Evolutionary conservation across 2,329 filamentous ascomycete species (phyloP).

Genomic region (Fusarium clavum): DNA sequence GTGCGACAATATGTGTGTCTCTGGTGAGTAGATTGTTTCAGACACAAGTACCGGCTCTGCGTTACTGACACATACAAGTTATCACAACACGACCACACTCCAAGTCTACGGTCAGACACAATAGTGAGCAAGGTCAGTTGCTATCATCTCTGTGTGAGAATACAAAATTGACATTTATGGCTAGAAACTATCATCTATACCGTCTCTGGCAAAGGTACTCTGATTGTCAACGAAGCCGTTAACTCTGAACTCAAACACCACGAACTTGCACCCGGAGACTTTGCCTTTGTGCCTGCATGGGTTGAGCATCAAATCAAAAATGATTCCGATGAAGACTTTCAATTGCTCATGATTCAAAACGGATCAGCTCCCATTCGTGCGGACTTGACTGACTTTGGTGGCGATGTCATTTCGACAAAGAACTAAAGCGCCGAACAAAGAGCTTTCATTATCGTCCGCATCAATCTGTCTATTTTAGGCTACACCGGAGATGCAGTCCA

Average conservation of each 20-base stretch:
- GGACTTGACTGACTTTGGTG: slow-evolving; percentile 72
- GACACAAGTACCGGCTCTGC: neutral
- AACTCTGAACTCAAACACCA: slow-evolving; percentile 64
- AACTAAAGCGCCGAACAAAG: slow-evolving; percentile 17
- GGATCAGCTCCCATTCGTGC: slow-evolving; percentile 71
- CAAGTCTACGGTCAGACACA: slow-evolving; percentile 73
- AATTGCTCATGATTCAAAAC: slow-evolving; percentile 74
- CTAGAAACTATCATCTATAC: slow-evolving; percentile 76
- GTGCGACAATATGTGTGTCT: slow-evolving; percentile 74
- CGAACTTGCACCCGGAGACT: slow-evolving; percentile 72
- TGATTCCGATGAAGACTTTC: slow-evolving; percentile 68
- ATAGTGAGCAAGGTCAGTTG: slow-evolving; percentile 72
- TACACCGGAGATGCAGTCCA: slow-evolving; percentile 14
- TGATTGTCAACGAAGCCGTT: slow-evolving; percentile 69
- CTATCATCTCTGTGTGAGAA: neutral
- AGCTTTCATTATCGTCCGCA: neutral
- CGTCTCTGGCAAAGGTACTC: slow-evolving; percentile 68
- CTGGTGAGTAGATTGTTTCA: slow-evolving; percentile 59
- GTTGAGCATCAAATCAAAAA: slow-evolving; percentile 78
- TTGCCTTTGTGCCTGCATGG: slow-evolving; percentile 76
- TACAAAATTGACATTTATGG: slow-evolving; percentile 2
- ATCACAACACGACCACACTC: slow-evolving; percentile 73
- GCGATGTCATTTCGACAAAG: slow-evolving; percentile 52
- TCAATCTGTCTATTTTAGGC: neutral
- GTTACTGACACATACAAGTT: slow-evolving; percentile 53